Base-by-base conservation (phyloP, 2,329 filamentous ascomycete genomes). In the Cladosporium velox region DNA sequence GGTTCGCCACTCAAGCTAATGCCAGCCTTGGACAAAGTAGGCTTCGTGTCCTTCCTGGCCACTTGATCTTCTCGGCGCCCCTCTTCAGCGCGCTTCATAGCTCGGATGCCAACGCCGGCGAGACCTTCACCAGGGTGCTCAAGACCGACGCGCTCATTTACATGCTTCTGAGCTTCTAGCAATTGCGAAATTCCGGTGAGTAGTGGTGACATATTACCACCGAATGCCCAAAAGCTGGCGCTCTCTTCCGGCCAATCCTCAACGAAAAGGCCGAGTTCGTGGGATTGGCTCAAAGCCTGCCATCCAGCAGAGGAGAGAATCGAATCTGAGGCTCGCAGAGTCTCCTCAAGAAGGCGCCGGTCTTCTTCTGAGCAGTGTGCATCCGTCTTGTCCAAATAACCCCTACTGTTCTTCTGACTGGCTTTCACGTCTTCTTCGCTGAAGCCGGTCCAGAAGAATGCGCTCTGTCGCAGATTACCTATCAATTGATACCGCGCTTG, bases 361-460 rank as follows among this genome's bases (percentile, higher is more conserved):
- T 97, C 93, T 26, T 86, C 83, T 0, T 76, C 63, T 0, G 82
- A 84, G 66, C 92, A 88, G 0, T 78, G 79, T 0, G 90, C 83
- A 12, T 84, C 82, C 32, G 86, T 83, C 64, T 90, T 87, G 1
- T 79, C 76, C 14, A 96, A 74, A 71, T 97, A 97, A 41, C 82
- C 82, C 61, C 85, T 81, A 0, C 90, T 89, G 38, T 87, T 88
- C 32, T 90, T 83, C 0, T 95, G 77, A 0, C 91, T 86, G 32
- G 82, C 86, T 2, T 77, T 68, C 3, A 97, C 85, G 65, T 93
- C 87, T 0, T 82, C 79, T 0, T 81, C 77, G 0, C 87, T 86
- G 72, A 90, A 93, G 58, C 93, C 93, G 0, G 90, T 90, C 79
- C 91, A 93, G 77, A 94, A 96, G 74, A 97, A 96, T 59, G 91